Conservation (phyloP, 169 alveolate species). For the Cryptosporidium meleagridis region DNA sequence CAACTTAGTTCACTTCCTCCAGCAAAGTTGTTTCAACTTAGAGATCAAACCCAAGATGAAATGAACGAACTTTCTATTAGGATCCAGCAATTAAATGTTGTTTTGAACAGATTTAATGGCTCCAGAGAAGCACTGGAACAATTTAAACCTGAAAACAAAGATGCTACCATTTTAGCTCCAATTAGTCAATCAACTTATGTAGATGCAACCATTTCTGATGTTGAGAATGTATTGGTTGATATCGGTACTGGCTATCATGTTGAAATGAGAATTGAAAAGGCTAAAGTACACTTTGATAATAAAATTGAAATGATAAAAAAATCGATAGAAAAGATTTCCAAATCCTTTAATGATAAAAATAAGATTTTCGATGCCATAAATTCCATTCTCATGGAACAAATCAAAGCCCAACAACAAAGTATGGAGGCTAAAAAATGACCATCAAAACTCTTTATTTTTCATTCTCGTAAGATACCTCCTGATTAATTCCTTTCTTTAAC, state of each 20-base stretch:
- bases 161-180: slow-evolving; percentile 46
- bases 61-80: slow-evolving; percentile 37
- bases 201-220: slow-evolving; percentile 45
- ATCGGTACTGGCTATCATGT: slow-evolving; percentile 73
- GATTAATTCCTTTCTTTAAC: too few relatives aligned
- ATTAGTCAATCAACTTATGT: slow-evolving; percentile 62
- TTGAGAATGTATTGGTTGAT: slow-evolving; percentile 55
- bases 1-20: slow-evolving; percentile 65
- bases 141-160: slow-evolving; percentile 49
- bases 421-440: background rate
- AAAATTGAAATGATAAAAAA: slow-evolving; percentile 56
- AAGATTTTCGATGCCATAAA: slow-evolving; percentile 65
- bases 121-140: slow-evolving; percentile 55
- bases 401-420: slow-evolving; percentile 40
- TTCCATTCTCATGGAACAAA: slow-evolving; percentile 36
- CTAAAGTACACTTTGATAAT: slow-evolving; percentile 52
- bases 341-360: slow-evolving; percentile 50
- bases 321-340: slow-evolving; percentile 47
- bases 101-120: slow-evolving; percentile 18
- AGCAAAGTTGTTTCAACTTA: slow-evolving; percentile 60
- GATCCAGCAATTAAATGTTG: slow-evolving; percentile 46
- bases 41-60: slow-evolving; percentile 64
- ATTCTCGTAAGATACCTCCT: background rate
- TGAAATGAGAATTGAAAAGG: slow-evolving; percentile 40
- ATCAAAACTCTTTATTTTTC: background rate